A percentile compares a stretch with the other conserved stretches of the same genome.
These are phyloP conservation scores for Solanum bulbocastanum DNA, from an alignment of 257 asterid genomes.

Conservation along the genomic window DNA sequence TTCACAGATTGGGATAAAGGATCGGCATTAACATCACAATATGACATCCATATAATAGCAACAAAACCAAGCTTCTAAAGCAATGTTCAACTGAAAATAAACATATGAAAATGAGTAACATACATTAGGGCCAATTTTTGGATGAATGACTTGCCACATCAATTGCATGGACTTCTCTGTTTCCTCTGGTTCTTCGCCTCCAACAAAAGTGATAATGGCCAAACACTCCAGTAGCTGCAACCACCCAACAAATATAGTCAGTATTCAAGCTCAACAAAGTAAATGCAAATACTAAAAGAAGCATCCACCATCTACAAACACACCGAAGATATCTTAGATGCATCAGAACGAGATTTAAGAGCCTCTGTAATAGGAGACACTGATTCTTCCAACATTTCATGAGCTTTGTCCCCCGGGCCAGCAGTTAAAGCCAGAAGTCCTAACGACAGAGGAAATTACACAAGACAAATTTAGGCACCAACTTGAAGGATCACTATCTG, in stretches of 20 bases:
- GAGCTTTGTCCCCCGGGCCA: conserved; percentile 87
- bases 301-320: conserved; percentile 2
- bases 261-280: neutral
- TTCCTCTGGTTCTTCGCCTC: conserved; percentile 79
- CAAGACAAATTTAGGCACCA: neutral
- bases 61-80: neutral
- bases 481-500: neutral
- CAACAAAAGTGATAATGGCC: conserved; percentile 81
- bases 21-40: neutral
- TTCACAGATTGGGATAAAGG: neutral
- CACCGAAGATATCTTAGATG: conserved; percentile 61
- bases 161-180: conserved; percentile 82
- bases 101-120: conserved; percentile 7
- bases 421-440: conserved; percentile 81
- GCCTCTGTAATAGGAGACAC: conserved; percentile 71
- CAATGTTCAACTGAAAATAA: neutral
- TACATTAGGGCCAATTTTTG: conserved; percentile 90
- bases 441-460: conserved; percentile 1
- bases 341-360: conserved; percentile 52
- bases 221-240: conserved; percentile 76
- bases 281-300: neutral
- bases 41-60: neutral
- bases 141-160: conserved; percentile 93
- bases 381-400: conserved; percentile 79
- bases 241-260: neutral